Conservation (phyloP, 352 stramenopile species). For the Plasmopara viticola region DNA sequence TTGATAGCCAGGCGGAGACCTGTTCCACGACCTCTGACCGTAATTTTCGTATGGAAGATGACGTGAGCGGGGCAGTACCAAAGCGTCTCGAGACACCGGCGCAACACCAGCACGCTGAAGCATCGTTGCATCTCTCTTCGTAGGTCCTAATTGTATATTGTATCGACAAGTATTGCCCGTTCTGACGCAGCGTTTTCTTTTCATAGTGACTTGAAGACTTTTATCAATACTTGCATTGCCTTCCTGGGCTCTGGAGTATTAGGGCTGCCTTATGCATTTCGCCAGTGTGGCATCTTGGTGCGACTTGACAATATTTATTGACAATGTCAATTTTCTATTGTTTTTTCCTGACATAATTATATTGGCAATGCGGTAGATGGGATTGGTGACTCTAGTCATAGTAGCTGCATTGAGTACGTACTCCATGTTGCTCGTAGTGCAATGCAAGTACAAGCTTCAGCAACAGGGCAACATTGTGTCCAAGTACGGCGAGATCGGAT, state of each 20-base stretch:
- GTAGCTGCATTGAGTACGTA: constrained; percentile 60
- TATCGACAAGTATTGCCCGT: not conserved
- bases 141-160: constrained; percentile 1
- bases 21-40: constrained; percentile 28
- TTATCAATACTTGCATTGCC: constrained; percentile 83
- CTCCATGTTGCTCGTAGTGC: constrained; percentile 68
- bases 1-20: constrained; percentile 22
- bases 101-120: constrained; percentile 19
- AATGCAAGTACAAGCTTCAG: constrained; percentile 77
- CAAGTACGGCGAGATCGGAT: constrained; percentile 86
- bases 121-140: constrained; percentile 39
- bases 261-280: constrained; percentile 87
- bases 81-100: constrained; percentile 18
- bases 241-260: constrained; percentile 90
- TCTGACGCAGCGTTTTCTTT: not conserved
- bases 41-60: constrained; percentile 9
- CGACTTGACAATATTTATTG: constrained; percentile 4
- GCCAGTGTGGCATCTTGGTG: constrained; percentile 76
- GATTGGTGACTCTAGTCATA: constrained; percentile 42
- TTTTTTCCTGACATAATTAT: not conserved
- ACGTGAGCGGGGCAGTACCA: constrained; percentile 1
- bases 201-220: constrained; percentile 48
- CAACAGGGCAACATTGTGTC: constrained; percentile 36
- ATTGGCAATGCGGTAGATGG: constrained; percentile 29
- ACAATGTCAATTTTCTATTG: constrained; percentile 2